Conservation (phyloP, 2,329 filamentous ascomycete genomes). For the Tolypocladium nubicola region DNA sequence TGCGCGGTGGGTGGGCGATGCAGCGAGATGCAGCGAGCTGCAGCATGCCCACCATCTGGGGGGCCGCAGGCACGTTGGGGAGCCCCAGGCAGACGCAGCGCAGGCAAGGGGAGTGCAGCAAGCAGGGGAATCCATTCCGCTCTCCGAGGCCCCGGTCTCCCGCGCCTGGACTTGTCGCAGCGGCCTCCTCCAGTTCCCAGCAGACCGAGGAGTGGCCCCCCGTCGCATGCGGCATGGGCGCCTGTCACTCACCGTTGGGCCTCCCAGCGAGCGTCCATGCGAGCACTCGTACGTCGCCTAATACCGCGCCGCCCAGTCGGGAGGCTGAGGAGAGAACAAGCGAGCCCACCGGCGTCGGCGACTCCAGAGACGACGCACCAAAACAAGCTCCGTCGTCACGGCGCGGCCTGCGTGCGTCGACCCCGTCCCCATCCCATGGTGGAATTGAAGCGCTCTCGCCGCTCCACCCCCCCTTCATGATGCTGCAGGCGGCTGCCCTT, state of each 20-base stretch:
- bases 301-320: neutral
- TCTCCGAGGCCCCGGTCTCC: conserved; percentile 1
- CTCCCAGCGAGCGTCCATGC: neutral
- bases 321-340: neutral
- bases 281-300: neutral
- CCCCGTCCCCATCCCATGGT: neutral
- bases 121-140: neutral
- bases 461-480: neutral
- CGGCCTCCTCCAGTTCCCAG: neutral
- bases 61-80: neutral
- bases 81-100: neutral
- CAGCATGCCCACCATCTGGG: conserved; percentile 5
- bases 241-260: neutral
- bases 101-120: neutral
- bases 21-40: conserved; percentile 9
- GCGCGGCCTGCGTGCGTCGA: neutral
- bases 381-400: neutral
- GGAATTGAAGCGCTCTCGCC: neutral
- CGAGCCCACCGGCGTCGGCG: neutral
- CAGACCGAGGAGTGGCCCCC: neutral
- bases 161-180: neutral
- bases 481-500: neutral
- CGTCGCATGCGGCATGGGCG: neutral
- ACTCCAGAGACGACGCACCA: neutral
- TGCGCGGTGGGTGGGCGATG: neutral